Evolutionary conservation across 768 basidiomycete species (phyloP).

Genomic region (Hortiboletus campestris): DNA sequence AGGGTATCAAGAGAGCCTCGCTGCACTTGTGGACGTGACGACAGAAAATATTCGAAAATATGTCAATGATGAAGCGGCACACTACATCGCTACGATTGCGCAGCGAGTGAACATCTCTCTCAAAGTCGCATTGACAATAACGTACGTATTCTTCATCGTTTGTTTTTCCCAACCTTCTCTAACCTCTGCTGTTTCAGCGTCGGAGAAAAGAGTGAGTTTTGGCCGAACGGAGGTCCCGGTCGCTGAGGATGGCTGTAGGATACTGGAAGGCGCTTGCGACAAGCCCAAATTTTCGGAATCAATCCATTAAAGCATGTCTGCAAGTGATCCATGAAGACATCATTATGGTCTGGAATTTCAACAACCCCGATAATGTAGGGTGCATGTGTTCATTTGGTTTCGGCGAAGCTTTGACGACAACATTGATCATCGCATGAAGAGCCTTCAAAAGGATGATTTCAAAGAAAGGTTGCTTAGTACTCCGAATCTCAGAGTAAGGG

Average conservation of each 20-base stretch:
- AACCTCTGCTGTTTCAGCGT: not conserved
- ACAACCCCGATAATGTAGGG: not conserved
- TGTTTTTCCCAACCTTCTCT: not conserved
- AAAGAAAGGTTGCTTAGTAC: not conserved
- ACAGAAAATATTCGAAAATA: not conserved
- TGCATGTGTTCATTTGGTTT: not conserved
- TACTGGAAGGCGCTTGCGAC: not conserved
- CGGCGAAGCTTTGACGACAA: not conserved
- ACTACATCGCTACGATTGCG: not conserved
- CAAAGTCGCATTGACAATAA: not conserved
- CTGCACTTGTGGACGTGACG: not conserved
- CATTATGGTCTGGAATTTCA: not conserved
- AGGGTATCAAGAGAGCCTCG: not conserved
- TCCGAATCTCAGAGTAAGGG: not conserved
- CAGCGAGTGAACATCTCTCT: not conserved
- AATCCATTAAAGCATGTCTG: not conserved
- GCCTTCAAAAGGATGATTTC: not conserved
- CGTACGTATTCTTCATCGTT: not conserved
- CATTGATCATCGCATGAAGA: not conserved
- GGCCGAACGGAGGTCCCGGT: no score
- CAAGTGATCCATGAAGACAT: constrained; percentile 1
- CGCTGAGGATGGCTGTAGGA: not conserved
- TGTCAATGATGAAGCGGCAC: not conserved
- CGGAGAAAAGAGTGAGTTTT: not conserved
- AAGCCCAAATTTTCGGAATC: not conserved